Percentiles rank a stretch among this genome's conserved stretches.
Evolutionary conservation across 2,329 filamentous ascomycete species (phyloP).

Genomic region (Alternaria panax): DNA sequence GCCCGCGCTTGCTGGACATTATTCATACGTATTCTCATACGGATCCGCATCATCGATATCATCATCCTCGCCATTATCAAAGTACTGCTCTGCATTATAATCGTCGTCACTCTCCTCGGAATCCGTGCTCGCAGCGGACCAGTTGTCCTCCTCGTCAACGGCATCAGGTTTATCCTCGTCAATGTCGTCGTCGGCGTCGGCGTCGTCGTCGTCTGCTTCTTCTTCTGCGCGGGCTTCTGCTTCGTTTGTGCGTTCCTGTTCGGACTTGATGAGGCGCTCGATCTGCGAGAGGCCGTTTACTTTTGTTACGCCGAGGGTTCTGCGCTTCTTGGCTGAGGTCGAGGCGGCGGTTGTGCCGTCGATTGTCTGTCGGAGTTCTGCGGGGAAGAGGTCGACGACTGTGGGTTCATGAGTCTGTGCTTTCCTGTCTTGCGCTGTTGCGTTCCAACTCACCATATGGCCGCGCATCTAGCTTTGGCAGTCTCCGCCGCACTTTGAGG

Average conservation of each 20-base stretch:
- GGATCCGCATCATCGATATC: slow-evolving; percentile 50
- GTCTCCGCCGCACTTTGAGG: slow-evolving; percentile 61
- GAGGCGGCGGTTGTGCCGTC: slow-evolving; percentile 46
- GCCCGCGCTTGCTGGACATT: neutral
- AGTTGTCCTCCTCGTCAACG: slow-evolving; percentile 65
- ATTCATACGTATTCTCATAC: slow-evolving; percentile 48
- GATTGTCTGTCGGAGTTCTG: slow-evolving; percentile 64
- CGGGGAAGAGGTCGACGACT: slow-evolving; percentile 66
- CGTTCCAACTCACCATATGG: slow-evolving; percentile 59
- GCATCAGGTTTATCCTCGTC: slow-evolving; percentile 62
- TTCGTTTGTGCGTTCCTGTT: slow-evolving; percentile 54
- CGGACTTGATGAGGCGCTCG: slow-evolving; percentile 53
- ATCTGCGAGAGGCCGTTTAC: slow-evolving; percentile 42
- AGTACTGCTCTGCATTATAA: slow-evolving; percentile 67
- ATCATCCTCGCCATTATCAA: slow-evolving; percentile 61
- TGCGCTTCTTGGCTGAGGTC: slow-evolving; percentile 40
- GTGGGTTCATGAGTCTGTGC: slow-evolving; percentile 10
- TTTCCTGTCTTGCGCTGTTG: neutral
- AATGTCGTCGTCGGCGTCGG: slow-evolving; percentile 57
- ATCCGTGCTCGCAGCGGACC: slow-evolving; percentile 61
- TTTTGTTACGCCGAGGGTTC: slow-evolving; percentile 44
- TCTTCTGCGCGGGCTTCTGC: slow-evolving; percentile 57
- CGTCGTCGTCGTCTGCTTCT: slow-evolving; percentile 50
- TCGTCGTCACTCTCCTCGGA: slow-evolving; percentile 71
- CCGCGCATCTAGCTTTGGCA: slow-evolving; percentile 63